Evolutionary conservation across 139 green algal genomes (phyloP).

Genomic region (Dunaliella primolecta): DNA sequence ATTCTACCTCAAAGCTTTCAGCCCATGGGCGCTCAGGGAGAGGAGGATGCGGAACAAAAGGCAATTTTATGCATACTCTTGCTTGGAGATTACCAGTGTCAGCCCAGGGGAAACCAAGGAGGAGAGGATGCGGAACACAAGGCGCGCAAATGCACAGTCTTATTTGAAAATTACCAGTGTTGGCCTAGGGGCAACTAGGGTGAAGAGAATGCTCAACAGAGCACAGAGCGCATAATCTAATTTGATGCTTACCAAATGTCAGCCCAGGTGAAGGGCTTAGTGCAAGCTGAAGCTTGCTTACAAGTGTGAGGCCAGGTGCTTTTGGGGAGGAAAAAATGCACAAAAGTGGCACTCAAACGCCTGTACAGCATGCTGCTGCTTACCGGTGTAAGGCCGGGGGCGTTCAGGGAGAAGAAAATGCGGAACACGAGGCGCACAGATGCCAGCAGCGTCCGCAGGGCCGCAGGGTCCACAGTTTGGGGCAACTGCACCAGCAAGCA

Average conservation of each 20-base stretch:
- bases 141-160: conserved; percentile 55
- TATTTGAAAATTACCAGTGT: too few species aligned
- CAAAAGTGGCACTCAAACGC: too few species aligned
- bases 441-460: conserved; percentile 58
- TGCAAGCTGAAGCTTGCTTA: not conserved
- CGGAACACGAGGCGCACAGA: conserved; percentile 65
- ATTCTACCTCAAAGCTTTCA: conserved; percentile 88
- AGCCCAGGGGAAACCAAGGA: conserved; percentile 88
- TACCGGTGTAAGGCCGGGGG: conserved; percentile 85
- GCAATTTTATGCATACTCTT: conserved; percentile 54
- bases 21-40: conserved; percentile 86
- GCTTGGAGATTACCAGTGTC: too few species aligned
- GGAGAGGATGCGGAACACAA: conserved; percentile 87
- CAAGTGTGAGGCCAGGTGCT: not conserved
- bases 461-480: not conserved
- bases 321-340: not conserved
- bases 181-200: conserved; percentile 86
- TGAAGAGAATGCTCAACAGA: conserved; percentile 87
- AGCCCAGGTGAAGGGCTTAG: conserved; percentile 52
- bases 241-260: too few species aligned
- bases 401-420: conserved; percentile 95
- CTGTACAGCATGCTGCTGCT: too few species aligned
- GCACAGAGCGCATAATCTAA: conserved; percentile 65
- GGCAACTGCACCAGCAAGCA: not conserved
- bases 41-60: conserved; percentile 87